Evolutionary conservation across 164 flowering plant genomes (phyloP), one percentile per base, ranked within the genome.

Genomic region (Vitis rupestris): DNA sequence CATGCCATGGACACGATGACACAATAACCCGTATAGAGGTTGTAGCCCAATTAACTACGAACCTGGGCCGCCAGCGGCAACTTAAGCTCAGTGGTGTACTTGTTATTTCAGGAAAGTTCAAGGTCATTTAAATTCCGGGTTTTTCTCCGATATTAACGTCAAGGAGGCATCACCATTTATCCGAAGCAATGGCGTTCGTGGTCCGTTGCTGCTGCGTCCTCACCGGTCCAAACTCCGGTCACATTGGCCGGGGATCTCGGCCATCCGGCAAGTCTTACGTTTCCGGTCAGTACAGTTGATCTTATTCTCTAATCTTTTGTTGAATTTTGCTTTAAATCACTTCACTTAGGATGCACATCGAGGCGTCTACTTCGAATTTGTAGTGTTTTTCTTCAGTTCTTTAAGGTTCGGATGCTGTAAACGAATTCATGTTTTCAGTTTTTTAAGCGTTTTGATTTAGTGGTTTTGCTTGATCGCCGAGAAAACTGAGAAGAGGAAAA

Each of bases 121-220:
- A 53, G 56, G 56, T 53, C 56, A 53, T 53, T 53, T 53, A 53
- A 13, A 1, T 53, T 53, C 56, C n/a, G 1, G 13, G 1, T 14
- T 11, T n/a, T 53, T 14, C 13, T 13, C n/a, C n/a, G 2, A 29
- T 14, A 19, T 10, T 19, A 56, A 37, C 9, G 55, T 63, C 63
- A 50, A 3, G 0, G 64, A 4, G 59, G 13, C 52, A 5, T 13
- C 53, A 58, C 29, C 55, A 51, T 71, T 65, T 64, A 70, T 70
- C 74, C 56, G 10, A 64, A 59, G 29, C 69, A 61, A 78, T 78
- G 81, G 74, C 76, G 50, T 69, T 69, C 31, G 10, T 63, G 9
- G 17, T 67, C 66, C 79, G 74, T 17, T 70, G 76, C 71, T 69
- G 72, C 13, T 67, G 64, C 72, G 62, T 67, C 64, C 30, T 60